Evolutionary conservation across 2,329 filamentous ascomycete species (phyloP), one percentile per base, ranked within the genome.

Genomic region (Arthrobotrys sphaeroides): DNA sequence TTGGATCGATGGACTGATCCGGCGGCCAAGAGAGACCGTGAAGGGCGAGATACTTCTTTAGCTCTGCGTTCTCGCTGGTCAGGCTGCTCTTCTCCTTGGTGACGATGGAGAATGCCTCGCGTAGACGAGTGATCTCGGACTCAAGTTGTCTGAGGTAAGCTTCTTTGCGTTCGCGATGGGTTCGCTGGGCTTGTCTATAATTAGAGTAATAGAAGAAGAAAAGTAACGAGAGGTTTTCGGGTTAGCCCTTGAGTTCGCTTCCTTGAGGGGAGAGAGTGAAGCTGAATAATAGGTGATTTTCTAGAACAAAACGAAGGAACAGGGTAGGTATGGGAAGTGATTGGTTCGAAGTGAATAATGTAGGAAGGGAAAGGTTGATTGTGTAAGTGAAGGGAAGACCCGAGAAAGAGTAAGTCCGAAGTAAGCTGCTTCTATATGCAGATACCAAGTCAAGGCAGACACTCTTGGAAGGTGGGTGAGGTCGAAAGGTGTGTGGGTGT

Each of bases 101-200:
- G 16, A 90, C 87, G 59, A 87, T 89, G 80, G 89, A 89, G 80
- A 90, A 94, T n/a, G 90, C 87, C 81, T 97, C 93, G 82, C 96
- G 95, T 45, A 98, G 85, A 55, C 93, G 90, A 18, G 96, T 86
- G 3, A 98, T 91, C 83, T 98, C 93, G 80, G 94, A 90, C 83
- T 99, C 95, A 13, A 98, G 88, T 9, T 91, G 89, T 82, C 96
- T 96, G 85, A 97, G 96, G 82, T 98, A 98, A 80, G 93, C 87
- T 83, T 98, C 95, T 82, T 98, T 98, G 78, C 95, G 89, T 84
- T 98, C 95, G 67, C 95, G 93, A 83, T 99, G 95, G 16, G 95
- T 98, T 81, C 95, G 90, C 83, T 98, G 95, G 28, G 95, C 95
- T 84, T 98, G 94, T 77, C 95, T 89, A 82, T 98, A 98, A 55